These are phyloP conservation scores for Leptoxyphium fumago DNA, from an alignment of 2,329 filamentous ascomycete genomes.

Conservation along the genomic window DNA sequence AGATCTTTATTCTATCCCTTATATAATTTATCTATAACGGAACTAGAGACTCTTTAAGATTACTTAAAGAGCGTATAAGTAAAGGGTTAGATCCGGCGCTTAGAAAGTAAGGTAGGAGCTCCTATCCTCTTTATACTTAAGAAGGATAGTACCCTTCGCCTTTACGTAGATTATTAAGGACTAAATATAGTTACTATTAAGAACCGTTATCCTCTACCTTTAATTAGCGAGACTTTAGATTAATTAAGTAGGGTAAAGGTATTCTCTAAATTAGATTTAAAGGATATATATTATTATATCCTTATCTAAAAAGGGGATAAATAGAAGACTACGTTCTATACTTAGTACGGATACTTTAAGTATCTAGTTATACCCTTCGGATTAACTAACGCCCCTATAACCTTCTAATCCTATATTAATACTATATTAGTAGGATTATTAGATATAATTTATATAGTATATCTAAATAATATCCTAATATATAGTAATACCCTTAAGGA, in stretches of 20 bases:
- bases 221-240: too few species aligned
- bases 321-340: too few species aligned
- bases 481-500: conserved; percentile 3
- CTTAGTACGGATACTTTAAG: too few species aligned
- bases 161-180: conserved; percentile 18
- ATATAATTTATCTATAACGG: neutral
- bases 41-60: neutral
- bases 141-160: neutral
- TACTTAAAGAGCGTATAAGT: too few species aligned
- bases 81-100: too few species aligned
- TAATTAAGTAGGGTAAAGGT: too few species aligned
- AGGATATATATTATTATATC: conserved; percentile 4
- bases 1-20: neutral
- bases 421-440: conserved; percentile 3
- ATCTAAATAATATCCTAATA: conserved; percentile 18
- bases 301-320: too few species aligned
- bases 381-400: conserved; percentile 6
- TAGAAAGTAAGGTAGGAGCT: too few species aligned
- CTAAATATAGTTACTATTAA: conserved; percentile 10
- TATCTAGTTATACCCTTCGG: conserved; percentile 6
- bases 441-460: conserved; percentile 8
- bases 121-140: conserved; percentile 8
- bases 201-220: too few species aligned
- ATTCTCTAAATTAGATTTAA: too few species aligned
- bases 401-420: conserved; percentile 15